Conservation (phyloP, 1,284 basidiomycete species). For the Somion occarium region DNA sequence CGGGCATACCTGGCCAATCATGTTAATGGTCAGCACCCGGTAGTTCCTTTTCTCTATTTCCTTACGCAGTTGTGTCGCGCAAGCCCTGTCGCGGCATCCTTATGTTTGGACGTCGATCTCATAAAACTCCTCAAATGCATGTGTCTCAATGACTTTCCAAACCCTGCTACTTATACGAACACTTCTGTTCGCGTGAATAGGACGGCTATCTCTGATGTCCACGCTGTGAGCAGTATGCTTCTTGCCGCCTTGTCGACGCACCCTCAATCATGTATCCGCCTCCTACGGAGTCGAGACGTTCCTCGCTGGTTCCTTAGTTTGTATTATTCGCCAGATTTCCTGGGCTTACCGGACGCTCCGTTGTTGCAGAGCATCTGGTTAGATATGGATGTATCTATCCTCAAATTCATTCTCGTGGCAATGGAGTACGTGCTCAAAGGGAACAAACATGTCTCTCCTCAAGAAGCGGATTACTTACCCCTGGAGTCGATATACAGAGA, state of each 20-base stretch:
- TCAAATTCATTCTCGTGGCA: conserved; percentile 1
- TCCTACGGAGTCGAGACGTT: background rate
- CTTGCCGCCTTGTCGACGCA: conserved; percentile 3
- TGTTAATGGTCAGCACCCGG: conserved; percentile 2
- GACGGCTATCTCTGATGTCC: conserved; percentile 7
- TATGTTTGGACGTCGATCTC: conserved; percentile 4
- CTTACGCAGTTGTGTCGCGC: background rate
- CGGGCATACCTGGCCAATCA: conserved; percentile 4
- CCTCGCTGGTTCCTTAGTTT: conserved; percentile 8
- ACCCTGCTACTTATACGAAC: conserved; percentile 1
- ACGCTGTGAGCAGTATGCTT: conserved; percentile 2
- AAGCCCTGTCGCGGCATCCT: background rate
- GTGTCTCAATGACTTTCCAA: conserved; percentile 8
- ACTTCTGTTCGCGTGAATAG: conserved; percentile 3
- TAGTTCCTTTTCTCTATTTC: conserved; percentile 7
- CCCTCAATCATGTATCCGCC: conserved; percentile 2
- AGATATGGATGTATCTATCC: background rate
- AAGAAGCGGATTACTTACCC: conserved; percentile 1
- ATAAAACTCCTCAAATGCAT: background rate
- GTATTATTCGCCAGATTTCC: conserved; percentile 6
- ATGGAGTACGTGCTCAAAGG: conserved; percentile 5
- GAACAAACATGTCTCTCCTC: background rate
- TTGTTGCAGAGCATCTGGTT: conserved; percentile 3
- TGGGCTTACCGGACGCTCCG: conserved; percentile 4
- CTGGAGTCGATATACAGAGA: background rate